Evolutionary conservation across 2,329 filamentous ascomycete species (phyloP).

Genomic region (Aspergillus intermedius): DNA sequence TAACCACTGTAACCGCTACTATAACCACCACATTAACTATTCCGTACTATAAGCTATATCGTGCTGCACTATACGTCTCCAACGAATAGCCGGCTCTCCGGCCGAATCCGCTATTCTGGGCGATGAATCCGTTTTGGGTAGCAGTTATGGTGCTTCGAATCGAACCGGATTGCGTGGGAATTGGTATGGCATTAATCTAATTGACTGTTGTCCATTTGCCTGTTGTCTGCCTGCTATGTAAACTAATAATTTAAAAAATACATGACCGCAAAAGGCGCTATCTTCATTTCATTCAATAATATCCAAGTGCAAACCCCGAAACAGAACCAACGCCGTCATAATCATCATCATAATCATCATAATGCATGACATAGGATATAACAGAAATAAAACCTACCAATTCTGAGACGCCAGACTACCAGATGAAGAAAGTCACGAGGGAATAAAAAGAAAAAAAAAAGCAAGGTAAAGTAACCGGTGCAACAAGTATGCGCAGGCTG

Average conservation of each 20-base stretch:
- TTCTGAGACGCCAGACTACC: not conserved
- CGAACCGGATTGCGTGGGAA: not conserved
- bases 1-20: no score
- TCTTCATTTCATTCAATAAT: not conserved
- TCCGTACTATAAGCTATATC: not conserved
- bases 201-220: no score
- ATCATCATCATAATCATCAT: not conserved
- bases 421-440: not conserved
- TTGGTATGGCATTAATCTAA: not conserved
- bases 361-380: not conserved
- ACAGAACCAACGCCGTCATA: not conserved
- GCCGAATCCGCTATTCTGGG: not conserved
- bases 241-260: not conserved
- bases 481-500: not conserved
- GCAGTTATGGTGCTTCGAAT: not conserved
- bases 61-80: not conserved
- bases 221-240: not conserved
- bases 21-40: no score
- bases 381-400: conserved; percentile 1
- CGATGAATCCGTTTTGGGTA: not conserved
- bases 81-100: not conserved
- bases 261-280: not conserved
- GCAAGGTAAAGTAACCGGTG: not conserved
- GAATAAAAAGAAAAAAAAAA: not conserved
- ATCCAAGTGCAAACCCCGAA: not conserved